These are phyloP conservation scores for Przewalskia tangutica DNA, from an alignment of 257 asterid species.

Conservation along the genomic window DNA sequence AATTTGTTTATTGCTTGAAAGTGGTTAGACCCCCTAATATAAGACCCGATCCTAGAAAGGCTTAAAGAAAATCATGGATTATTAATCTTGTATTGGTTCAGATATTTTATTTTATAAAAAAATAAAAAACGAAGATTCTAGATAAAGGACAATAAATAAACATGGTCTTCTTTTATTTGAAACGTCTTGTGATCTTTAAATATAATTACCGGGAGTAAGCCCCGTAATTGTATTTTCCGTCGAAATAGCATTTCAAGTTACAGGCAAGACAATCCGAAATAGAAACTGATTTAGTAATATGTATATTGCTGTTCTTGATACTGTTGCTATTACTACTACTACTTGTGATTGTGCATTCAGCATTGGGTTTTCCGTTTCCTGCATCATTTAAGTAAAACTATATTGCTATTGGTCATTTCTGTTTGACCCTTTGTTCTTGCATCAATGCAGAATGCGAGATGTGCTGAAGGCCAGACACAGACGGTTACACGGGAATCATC, in stretches of 20 bases:
- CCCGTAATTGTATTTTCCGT: background rate
- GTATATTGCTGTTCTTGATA: background rate
- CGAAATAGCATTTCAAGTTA: background rate
- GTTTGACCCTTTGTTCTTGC: conserved; percentile 1
- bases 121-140: too few relatives aligned
- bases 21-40: background rate
- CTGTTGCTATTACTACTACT: background rate
- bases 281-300: background rate
- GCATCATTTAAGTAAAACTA: background rate
- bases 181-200: background rate
- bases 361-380: background rate
- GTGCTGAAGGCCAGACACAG: conserved; percentile 78
- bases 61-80: background rate
- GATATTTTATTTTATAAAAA: too few relatives aligned
- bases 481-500: conserved; percentile 82
- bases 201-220: background rate
- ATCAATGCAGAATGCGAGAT: conserved; percentile 52
- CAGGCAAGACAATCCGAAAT: background rate
- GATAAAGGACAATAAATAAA: background rate
- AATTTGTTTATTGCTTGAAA: background rate
- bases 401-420: background rate
- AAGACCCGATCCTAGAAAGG: background rate
- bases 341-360: background rate
- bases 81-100: background rate
- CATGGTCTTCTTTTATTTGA: background rate